A percentile compares a stretch with the other conserved stretches of the same genome.
Evolutionary conservation across 2,329 filamentous ascomycete species (phyloP).

Genomic region (Torrubiellomyces zombiae): DNA sequence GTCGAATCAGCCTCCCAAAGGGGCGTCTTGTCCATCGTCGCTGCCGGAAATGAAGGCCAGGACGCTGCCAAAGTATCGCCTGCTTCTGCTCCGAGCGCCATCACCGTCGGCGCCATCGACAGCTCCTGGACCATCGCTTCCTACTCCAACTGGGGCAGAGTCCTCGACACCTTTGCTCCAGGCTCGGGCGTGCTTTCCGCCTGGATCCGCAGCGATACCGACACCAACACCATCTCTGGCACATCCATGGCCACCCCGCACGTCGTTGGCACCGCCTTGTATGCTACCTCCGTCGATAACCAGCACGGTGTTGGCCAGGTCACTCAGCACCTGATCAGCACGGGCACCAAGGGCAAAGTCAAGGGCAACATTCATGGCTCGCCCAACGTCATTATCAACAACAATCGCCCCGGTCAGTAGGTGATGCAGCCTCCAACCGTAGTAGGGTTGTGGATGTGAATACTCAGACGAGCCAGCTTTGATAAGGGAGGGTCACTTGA

Average conservation of each 20-base stretch:
- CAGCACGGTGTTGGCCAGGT: not conserved
- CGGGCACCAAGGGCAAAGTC: conserved; percentile 1
- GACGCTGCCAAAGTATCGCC: conserved; percentile 7
- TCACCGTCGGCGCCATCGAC: conserved; percentile 15
- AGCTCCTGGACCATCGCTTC: conserved; percentile 14
- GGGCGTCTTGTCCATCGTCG: conserved; percentile 22
- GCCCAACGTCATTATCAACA: conserved; percentile 3
- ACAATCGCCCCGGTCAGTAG: conserved; percentile 2
- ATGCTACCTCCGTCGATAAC: conserved; percentile 9
- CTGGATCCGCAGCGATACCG: conserved; percentile 14
- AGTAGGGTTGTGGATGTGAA: too few relatives aligned
- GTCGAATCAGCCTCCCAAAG: conserved; percentile 8
- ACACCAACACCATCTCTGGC: conserved; percentile 23
- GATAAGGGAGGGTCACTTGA: too few relatives aligned
- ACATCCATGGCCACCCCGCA: conserved; percentile 38
- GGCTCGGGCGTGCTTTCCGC: conserved; percentile 24
- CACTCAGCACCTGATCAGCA: conserved; percentile 1
- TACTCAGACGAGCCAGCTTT: too few relatives aligned
- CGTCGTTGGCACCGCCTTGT: conserved; percentile 33
- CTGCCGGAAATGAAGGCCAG: conserved; percentile 9
- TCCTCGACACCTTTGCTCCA: conserved; percentile 28
- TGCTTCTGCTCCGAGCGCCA: conserved; percentile 8
- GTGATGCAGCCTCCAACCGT: too few relatives aligned
- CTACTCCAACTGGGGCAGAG: conserved; percentile 28
- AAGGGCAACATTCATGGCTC: not conserved